Percentiles rank a stretch among this genome's conserved stretches.
phyloP scores from a whole-genome alignment of 2,329 filamentous ascomycete genomes.

The Ilyonectria robusta region DNA sequence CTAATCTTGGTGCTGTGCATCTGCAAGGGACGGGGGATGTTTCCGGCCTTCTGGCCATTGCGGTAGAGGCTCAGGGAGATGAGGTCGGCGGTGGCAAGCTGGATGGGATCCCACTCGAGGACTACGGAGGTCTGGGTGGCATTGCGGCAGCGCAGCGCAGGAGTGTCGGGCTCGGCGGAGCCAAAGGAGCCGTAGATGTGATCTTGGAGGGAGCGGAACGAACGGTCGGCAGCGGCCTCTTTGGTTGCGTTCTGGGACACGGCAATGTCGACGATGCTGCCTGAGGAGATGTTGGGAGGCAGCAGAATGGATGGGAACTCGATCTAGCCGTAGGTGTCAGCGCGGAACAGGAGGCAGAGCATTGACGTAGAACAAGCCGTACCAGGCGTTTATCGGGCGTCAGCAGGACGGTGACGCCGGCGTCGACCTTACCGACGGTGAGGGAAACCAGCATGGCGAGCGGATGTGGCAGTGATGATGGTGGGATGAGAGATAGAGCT shows the following conservation, averaged over 20 bases:
- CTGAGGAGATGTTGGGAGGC: constrained; percentile 93
- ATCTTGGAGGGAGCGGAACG: constrained; percentile 89
- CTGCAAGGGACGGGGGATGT: constrained; percentile 87
- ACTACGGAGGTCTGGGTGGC: constrained; percentile 98
- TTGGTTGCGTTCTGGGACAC: constrained; percentile 88
- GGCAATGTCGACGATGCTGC: constrained; percentile 97
- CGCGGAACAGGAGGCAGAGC: neutral
- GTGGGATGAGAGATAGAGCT: constrained; percentile 3
- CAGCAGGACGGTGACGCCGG: constrained; percentile 95
- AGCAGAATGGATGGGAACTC: constrained; percentile 98
- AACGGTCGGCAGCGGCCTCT: constrained; percentile 80
- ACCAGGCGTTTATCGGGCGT: constrained; percentile 98
- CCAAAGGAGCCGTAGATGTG: constrained; percentile 92
- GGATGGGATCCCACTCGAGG: constrained; percentile 96
- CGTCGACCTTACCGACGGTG: constrained; percentile 99
- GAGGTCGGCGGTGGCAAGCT: constrained; percentile 91
- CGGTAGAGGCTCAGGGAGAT: constrained; percentile 92
- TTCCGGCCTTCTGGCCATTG: constrained; percentile 96
- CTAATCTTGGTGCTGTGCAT: constrained; percentile 98
- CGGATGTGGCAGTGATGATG: constrained; percentile 31
- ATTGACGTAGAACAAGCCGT: constrained; percentile 54
- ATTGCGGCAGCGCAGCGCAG: constrained; percentile 91
- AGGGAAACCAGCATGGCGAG: constrained; percentile 91
- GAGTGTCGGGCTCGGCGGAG: constrained; percentile 80
- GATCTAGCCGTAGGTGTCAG: constrained; percentile 73